Conservation (phyloP, 2,329 filamentous ascomycete genomes). For the Penicillium expansum region DNA sequence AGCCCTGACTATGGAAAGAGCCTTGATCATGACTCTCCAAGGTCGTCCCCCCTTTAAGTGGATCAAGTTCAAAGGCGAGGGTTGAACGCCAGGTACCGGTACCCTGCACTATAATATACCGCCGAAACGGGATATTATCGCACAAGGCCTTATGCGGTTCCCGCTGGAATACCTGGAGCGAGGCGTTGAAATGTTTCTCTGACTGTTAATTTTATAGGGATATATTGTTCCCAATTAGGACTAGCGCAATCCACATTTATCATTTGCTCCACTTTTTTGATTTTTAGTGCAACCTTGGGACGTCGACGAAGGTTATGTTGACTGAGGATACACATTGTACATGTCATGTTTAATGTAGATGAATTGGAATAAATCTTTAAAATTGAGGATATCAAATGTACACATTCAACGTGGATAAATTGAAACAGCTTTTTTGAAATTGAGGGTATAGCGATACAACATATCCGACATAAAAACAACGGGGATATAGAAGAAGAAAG, state of each 20-base stretch:
- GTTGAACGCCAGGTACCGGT: not conserved
- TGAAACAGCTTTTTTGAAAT: not conserved
- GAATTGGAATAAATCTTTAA: not conserved
- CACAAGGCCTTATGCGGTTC: not conserved
- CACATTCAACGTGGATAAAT: too few species aligned
- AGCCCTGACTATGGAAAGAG: not conserved
- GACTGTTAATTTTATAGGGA: not conserved
- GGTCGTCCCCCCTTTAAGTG: not conserved
- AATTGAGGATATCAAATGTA: too few species aligned
- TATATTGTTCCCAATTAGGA: not conserved
- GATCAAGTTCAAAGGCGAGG: not conserved
- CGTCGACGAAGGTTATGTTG: not conserved
- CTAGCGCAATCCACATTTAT: not conserved
- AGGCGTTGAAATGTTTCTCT: not conserved
- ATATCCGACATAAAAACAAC: not conserved
- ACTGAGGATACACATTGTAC: not conserved
- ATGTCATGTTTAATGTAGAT: not conserved
- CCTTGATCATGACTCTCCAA: not conserved
- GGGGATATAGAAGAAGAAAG: not conserved
- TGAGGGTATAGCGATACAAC: slow-evolving; percentile 1
- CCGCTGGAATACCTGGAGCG: not conserved
- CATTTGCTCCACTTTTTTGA: not conserved
- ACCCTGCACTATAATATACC: not conserved
- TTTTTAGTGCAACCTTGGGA: not conserved
- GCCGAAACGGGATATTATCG: not conserved